Percentiles rank a stretch among this genome's conserved stretches.
phyloP scores from a whole-genome alignment of 352 stramenopile species.

The Proteromonas lacertae region DNA sequence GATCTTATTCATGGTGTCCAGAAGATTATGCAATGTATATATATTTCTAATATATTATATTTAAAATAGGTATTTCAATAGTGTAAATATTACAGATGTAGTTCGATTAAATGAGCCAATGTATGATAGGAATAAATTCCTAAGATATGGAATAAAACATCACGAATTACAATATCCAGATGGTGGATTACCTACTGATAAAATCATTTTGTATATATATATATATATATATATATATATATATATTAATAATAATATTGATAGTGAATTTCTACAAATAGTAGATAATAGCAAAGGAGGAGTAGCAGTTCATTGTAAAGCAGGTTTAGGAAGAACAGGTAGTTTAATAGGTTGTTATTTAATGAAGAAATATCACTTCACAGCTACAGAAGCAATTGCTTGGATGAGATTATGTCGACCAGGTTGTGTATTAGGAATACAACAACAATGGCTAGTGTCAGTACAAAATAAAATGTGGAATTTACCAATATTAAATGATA shows the following conservation, averaged over 20 bases:
- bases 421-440: slow-evolving; percentile 70
- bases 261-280: neutral
- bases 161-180: slow-evolving; percentile 79
- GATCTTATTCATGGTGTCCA: slow-evolving; percentile 69
- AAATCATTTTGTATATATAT: slow-evolving; percentile 22
- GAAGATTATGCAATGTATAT: slow-evolving; percentile 86
- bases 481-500: slow-evolving; percentile 14
- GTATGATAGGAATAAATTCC: slow-evolving; percentile 39
- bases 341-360: slow-evolving; percentile 87
- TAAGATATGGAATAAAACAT: slow-evolving; percentile 46
- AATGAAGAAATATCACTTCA: slow-evolving; percentile 86
- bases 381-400: slow-evolving; percentile 61
- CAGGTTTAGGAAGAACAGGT: slow-evolving; percentile 67
- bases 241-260: neutral
- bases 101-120: slow-evolving; percentile 87
- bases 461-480: slow-evolving; percentile 52
- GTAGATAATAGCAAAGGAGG: neutral
- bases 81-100: slow-evolving; percentile 12
- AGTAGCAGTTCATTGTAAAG: slow-evolving; percentile 8
- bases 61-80: slow-evolving; percentile 14
- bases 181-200: slow-evolving; percentile 50
- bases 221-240: neutral
- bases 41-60: slow-evolving; percentile 49
- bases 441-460: slow-evolving; percentile 76
- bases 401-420: slow-evolving; percentile 76